Percentiles rank a stretch among this genome's conserved stretches.
These are phyloP conservation scores for Cardiospermum halicacabum DNA, from an alignment of 345 rosid genomes.

Conservation along the genomic window DNA sequence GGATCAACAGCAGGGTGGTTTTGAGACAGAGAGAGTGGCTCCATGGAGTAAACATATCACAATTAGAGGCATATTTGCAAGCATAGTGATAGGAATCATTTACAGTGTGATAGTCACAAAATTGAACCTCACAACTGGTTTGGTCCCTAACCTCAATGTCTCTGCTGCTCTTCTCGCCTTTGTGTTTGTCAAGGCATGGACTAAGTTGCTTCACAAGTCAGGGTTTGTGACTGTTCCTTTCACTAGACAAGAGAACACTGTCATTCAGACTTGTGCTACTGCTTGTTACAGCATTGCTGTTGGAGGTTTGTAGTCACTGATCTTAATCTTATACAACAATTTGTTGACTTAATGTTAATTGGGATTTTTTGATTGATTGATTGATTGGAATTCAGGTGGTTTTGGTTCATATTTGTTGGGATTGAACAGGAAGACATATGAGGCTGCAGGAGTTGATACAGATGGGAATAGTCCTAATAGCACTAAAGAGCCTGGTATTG, in stretches of 20 bases:
- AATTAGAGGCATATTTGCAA: conserved; percentile 60
- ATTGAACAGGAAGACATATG: conserved; percentile 62
- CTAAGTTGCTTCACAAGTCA: conserved; percentile 66
- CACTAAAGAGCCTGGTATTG: conserved; percentile 76
- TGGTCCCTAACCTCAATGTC: conserved; percentile 93
- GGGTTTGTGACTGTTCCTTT: conserved; percentile 68
- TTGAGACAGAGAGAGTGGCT: conserved; percentile 40
- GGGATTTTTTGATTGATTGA: no score
- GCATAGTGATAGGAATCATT: conserved; percentile 62
- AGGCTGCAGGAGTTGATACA: conserved; percentile 55
- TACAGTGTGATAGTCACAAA: conserved; percentile 89
- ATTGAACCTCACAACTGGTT: conserved; percentile 86
- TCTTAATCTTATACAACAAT: not conserved
- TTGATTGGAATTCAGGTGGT: conserved; percentile 53
- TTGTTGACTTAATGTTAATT: not conserved
- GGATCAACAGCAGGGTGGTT: conserved; percentile 27
- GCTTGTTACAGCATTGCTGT: conserved; percentile 90
- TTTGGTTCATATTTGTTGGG: conserved; percentile 91
- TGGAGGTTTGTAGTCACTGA: conserved; percentile 47
- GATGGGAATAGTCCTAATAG: conserved; percentile 64
- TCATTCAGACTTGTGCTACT: conserved; percentile 90
- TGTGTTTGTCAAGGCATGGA: conserved; percentile 73
- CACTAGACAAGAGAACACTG: conserved; percentile 87
- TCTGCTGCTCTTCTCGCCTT: conserved; percentile 89
- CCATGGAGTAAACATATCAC: conserved; percentile 92